Conservation (phyloP, 2,329 filamentous ascomycete species). For the Dactylonectria estremocensis region DNA sequence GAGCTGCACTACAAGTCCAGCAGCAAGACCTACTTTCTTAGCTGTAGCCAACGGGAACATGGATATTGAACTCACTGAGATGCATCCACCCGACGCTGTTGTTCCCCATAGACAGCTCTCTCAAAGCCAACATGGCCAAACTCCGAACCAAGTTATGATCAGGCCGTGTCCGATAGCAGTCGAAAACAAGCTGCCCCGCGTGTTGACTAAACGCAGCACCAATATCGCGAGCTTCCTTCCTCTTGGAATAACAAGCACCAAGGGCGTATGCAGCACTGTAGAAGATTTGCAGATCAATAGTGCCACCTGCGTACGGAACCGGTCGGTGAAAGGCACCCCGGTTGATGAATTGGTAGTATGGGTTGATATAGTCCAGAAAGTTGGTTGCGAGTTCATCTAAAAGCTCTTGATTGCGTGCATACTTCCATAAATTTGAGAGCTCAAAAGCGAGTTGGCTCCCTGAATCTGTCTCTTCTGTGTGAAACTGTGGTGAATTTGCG, state of each 20-base stretch:
- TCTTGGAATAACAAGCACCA: not conserved
- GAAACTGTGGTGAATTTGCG: not conserved
- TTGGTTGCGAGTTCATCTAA: not conserved
- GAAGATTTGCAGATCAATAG: not conserved
- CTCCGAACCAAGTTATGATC: not conserved
- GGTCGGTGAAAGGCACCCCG: not conserved
- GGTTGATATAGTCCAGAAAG: not conserved
- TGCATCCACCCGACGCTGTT: not conserved
- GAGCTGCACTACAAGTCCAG: not conserved
- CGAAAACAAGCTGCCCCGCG: not conserved
- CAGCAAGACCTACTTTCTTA: not conserved
- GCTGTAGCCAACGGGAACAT: fast-evolving
- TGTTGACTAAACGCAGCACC: not conserved
- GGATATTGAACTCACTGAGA: not conserved
- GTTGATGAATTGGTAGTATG: not conserved
- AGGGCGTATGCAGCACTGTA: not conserved
- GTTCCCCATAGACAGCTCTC: not conserved
- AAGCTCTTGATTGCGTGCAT: not conserved
- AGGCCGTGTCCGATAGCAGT: not conserved
- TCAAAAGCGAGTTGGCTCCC: not conserved
- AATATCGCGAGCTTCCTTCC: not conserved
- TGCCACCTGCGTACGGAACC: not conserved
- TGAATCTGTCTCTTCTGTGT: not conserved
- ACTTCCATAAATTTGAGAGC: not conserved
- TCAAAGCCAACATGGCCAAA: not conserved